Conservation (phyloP, 2,329 filamentous ascomycete species). For the Penicillium frequentans region DNA sequence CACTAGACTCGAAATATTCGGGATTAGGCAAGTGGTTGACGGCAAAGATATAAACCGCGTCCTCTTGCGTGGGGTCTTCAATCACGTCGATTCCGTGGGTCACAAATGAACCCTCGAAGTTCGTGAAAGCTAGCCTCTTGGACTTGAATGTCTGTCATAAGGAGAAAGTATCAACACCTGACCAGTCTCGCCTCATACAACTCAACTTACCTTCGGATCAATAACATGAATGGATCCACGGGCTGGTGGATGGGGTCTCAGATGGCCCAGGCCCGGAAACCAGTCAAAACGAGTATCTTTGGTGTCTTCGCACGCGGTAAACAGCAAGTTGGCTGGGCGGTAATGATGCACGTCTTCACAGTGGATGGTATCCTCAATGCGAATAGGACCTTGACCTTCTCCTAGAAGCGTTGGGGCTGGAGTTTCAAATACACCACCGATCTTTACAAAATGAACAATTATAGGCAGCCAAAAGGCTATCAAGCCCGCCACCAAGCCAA, state of each 20-base stretch:
- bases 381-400: slow-evolving; percentile 37
- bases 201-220: slow-evolving; percentile 50
- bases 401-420: slow-evolving; percentile 16
- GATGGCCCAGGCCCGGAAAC: slow-evolving; percentile 52
- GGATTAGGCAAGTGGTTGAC: slow-evolving; percentile 60
- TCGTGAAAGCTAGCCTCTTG: slow-evolving; percentile 49
- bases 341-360: slow-evolving; percentile 64
- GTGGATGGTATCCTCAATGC: slow-evolving; percentile 54
- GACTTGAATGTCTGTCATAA: slow-evolving; percentile 46
- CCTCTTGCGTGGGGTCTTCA: slow-evolving; percentile 44
- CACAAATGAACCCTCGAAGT: slow-evolving; percentile 55
- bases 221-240: slow-evolving; percentile 49
- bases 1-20: slow-evolving; percentile 28
- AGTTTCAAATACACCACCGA: slow-evolving; percentile 25
- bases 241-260: slow-evolving; percentile 37
- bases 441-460: slow-evolving; percentile 17
- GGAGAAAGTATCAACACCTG: not conserved
- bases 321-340: slow-evolving; percentile 49
- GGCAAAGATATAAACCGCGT: slow-evolving; percentile 59
- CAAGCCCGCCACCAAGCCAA: slow-evolving; percentile 22
- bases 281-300: slow-evolving; percentile 46
- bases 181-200: not conserved
- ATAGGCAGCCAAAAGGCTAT: slow-evolving; percentile 20
- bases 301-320: slow-evolving; percentile 57
- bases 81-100: slow-evolving; percentile 64